Conservation (phyloP, 495 filamentous ascomycete genomes). For the Neurospora tetrasperma region DNA sequence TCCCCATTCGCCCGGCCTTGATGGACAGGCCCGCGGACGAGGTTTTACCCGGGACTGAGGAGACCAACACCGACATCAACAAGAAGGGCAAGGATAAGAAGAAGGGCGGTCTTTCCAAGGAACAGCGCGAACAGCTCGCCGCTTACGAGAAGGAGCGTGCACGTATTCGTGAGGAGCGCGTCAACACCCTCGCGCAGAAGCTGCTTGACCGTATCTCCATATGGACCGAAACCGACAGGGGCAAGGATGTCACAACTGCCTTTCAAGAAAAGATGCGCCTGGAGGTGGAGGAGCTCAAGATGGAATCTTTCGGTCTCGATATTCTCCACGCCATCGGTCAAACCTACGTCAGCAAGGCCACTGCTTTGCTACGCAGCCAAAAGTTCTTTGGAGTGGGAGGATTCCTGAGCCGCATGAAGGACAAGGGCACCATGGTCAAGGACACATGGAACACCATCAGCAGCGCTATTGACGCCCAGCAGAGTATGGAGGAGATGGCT, state of each 20-base stretch:
- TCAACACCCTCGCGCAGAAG: conserved; percentile 72
- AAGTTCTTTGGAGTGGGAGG: conserved; percentile 94
- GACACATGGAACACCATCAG: conserved; percentile 97
- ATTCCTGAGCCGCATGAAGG: conserved; percentile 87
- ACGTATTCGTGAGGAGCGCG: conserved; percentile 78
- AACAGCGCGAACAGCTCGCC: conserved; percentile 81
- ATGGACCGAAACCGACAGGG: conserved; percentile 96
- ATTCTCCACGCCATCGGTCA: conserved; percentile 92
- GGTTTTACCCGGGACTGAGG: conserved; percentile 56
- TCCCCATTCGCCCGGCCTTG: conserved; percentile 70
- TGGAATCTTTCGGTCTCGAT: conserved; percentile 96
- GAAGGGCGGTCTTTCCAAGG: conserved; percentile 73
- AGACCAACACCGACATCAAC: conserved; percentile 61
- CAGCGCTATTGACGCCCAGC: conserved; percentile 94
- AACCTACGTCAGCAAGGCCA: conserved; percentile 80
- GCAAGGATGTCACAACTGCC: conserved; percentile 67
- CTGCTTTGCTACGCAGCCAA: conserved; percentile 81
- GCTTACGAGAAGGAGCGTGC: conserved; percentile 82
- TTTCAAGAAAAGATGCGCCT: conserved; percentile 91
- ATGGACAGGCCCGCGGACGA: conserved; percentile 88
- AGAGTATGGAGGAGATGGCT: conserved; percentile 99
- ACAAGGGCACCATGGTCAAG: conserved; percentile 92
- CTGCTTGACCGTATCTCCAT: conserved; percentile 83
- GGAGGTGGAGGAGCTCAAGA: conserved; percentile 96
- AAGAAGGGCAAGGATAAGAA: conserved; percentile 59